Evolutionary conservation across 2,329 filamentous ascomycete species (phyloP), one percentile per base, ranked within the genome.

Genomic region (Cryphonectria radicalis): DNA sequence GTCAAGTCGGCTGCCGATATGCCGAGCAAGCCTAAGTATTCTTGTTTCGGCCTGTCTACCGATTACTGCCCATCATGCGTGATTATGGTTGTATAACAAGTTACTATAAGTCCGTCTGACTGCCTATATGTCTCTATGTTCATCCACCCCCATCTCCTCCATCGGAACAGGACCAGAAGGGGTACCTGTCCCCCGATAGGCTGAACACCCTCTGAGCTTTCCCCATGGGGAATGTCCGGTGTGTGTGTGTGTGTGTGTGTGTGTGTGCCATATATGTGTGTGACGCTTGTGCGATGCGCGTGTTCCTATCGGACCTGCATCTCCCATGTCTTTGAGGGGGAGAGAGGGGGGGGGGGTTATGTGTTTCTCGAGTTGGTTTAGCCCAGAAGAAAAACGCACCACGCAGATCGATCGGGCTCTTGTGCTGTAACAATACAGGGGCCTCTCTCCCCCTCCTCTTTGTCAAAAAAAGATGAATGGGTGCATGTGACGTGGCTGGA

Each of bases 281-380:
- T 32, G 25, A 25, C 25, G n/a, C 55, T 59, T 10, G 55, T 11
- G 55, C 55, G 46, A 53, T 22, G 42, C 40, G 59, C n/a, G 63
- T 32, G 55, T 28, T 59, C 25, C 57, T 72, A 50, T 65, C 68
- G 70, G 70, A 72, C 70, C 70, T 72, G 70, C 70, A 72, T 72
- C n/a, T 50, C 66, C 62, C 64, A 66, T 55, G 28, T 32, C 14
- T 59, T 55, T 7, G 17, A 10, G 37, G 37, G 42, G 42, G 43
- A 4, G 13, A 7, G 43, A 42, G 40, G 40, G 2, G 42, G 42
- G 42, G 42, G 5, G 11, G 42, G 46, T 28, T 28, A 28, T 28
- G 28, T 28, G 46, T n/a, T n/a, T 6, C 46, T n/a, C 46, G 46
- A n/a, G 3, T 19, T 50, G 19, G 19, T 19, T 10, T 50, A 50